These are phyloP conservation scores for Ceratocystis huliohia DNA, from an alignment of 2,329 filamentous ascomycete genomes.

Conservation along the genomic window DNA sequence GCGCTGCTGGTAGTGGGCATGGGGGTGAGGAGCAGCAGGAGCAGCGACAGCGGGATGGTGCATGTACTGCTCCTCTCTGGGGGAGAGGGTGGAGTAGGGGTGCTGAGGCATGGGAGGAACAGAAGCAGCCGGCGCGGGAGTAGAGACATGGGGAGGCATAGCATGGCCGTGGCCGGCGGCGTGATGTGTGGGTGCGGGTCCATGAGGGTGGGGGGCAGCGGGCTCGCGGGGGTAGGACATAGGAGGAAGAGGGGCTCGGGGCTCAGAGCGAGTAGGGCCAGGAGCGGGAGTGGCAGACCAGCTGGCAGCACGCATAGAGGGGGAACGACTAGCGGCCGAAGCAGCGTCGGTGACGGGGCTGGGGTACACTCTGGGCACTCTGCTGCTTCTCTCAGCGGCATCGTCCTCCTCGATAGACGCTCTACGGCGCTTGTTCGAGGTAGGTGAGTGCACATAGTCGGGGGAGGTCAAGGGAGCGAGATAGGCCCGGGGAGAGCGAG, in stretches of 20 bases:
- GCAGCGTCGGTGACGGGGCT: constrained; percentile 24
- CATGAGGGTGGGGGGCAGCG: not conserved
- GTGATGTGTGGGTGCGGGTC: not conserved
- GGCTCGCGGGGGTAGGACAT: constrained; percentile 14
- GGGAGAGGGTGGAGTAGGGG: not conserved
- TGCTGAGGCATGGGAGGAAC: not conserved
- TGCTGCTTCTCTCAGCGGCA: constrained; percentile 32
- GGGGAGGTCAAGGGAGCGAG: constrained; percentile 30
- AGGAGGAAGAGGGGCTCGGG: constrained; percentile 9
- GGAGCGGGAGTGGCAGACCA: constrained; percentile 11
- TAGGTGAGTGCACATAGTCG: constrained; percentile 40
- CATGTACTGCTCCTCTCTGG: constrained; percentile 1
- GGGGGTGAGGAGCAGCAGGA: constrained; percentile 28
- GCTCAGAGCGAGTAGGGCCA: constrained; percentile 2
- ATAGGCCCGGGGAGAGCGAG: constrained; percentile 28
- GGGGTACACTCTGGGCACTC: constrained; percentile 37
- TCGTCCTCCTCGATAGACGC: constrained; percentile 30
- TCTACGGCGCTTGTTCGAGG: constrained; percentile 35
- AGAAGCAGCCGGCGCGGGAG: constrained; percentile 1
- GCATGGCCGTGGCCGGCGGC: not conserved
- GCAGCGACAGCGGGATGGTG: constrained; percentile 24
- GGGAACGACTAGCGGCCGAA: constrained; percentile 12
- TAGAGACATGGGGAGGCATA: not conserved
- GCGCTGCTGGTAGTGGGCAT: constrained; percentile 18
- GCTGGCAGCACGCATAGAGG: constrained; percentile 12